Evolutionary conservation across 2,329 filamentous ascomycete species (phyloP).

Genomic region (Fusarium albosuccineum): DNA sequence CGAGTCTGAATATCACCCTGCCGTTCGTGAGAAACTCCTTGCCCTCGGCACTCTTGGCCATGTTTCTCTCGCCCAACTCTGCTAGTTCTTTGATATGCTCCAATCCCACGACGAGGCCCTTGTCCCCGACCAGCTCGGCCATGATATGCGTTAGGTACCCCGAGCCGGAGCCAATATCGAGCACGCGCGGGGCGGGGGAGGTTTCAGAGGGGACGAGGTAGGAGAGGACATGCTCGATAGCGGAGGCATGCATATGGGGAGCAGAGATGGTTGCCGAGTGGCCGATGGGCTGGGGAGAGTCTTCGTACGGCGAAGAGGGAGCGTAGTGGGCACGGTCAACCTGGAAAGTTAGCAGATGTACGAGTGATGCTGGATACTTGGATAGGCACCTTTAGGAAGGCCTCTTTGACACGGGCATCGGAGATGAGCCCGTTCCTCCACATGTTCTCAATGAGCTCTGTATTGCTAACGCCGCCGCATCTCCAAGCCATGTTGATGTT

Average conservation of each 20-base stretch:
- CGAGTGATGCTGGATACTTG: background rate
- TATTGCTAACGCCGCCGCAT: constrained; percentile 81
- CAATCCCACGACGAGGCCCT: constrained; percentile 73
- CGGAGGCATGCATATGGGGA: constrained; percentile 72
- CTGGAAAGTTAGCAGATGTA: constrained; percentile 56
- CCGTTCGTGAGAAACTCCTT: constrained; percentile 71
- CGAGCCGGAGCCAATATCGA: constrained; percentile 82
- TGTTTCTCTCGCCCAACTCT: constrained; percentile 73
- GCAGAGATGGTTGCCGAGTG: constrained; percentile 69
- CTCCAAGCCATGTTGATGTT: constrained; percentile 84
- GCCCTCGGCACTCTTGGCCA: constrained; percentile 73
- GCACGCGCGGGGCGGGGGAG: constrained; percentile 63
- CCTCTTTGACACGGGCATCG: constrained; percentile 78
- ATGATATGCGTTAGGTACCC: constrained; percentile 91
- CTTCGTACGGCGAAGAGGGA: constrained; percentile 75
- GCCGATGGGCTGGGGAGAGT: constrained; percentile 68
- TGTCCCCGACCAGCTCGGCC: constrained; percentile 76
- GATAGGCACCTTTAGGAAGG: constrained; percentile 76
- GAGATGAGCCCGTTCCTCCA: constrained; percentile 78
- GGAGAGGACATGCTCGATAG: constrained; percentile 63
- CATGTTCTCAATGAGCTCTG: constrained; percentile 83
- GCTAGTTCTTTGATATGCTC: constrained; percentile 78
- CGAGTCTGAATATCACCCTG: constrained; percentile 78
- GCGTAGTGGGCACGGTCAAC: constrained; percentile 92
- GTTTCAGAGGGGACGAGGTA: constrained; percentile 55